These are phyloP conservation scores for Sugiyamaella floridensis DNA, from an alignment of 805 yeast species.

Conservation along the genomic window DNA sequence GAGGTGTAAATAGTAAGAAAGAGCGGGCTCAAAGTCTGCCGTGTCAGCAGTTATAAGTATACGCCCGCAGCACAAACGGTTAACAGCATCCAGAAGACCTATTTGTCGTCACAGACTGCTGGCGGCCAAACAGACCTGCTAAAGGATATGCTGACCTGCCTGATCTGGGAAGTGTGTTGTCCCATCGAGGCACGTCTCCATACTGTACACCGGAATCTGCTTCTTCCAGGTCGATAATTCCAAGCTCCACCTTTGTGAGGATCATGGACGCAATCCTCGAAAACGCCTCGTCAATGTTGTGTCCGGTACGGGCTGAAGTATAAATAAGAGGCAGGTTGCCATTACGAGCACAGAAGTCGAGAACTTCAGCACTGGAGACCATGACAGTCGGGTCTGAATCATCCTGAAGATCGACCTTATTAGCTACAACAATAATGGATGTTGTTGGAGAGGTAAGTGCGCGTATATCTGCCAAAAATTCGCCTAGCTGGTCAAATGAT, in stretches of 20 bases:
- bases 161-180: slow-evolving; percentile 17
- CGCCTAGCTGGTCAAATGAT: slow-evolving; percentile 74
- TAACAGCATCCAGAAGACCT: not conserved
- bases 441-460: slow-evolving; percentile 90
- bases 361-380: slow-evolving; percentile 33
- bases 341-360: slow-evolving; percentile 29
- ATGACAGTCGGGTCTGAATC: slow-evolving; percentile 27
- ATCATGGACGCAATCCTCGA: slow-evolving; percentile 35
- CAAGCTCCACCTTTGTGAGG: slow-evolving; percentile 42
- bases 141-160: not conserved
- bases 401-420: slow-evolving; percentile 69
- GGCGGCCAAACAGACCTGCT: slow-evolving; percentile 2
- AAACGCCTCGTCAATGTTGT: slow-evolving; percentile 39
- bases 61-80: not conserved
- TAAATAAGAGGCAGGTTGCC: slow-evolving; percentile 35
- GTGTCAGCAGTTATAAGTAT: not conserved
- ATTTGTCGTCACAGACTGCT: not conserved
- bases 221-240: slow-evolving; percentile 42
- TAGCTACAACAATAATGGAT: slow-evolving; percentile 85
- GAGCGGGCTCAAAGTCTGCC: too few species aligned
- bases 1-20: too few species aligned
- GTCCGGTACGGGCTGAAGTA: slow-evolving; percentile 38
- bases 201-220: slow-evolving; percentile 44
- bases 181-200: slow-evolving; percentile 40
- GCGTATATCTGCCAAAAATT: slow-evolving; percentile 84